These are phyloP conservation scores for Ceratocystis albifundus DNA, from an alignment of 2,329 filamentous ascomycete genomes.

Conservation along the genomic window DNA sequence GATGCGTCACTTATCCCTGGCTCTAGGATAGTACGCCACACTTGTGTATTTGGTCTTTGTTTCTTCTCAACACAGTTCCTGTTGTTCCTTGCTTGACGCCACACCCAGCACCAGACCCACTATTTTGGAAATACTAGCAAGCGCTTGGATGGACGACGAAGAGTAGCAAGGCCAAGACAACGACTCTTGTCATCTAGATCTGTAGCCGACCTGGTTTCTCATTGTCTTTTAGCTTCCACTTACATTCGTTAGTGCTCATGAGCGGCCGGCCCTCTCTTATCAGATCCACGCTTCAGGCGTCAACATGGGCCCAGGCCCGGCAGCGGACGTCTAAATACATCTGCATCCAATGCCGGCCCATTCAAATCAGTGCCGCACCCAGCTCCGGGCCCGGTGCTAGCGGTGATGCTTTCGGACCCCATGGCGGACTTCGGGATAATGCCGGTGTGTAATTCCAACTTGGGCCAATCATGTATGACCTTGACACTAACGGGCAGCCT, in stretches of 20 bases:
- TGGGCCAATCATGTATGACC: not conserved
- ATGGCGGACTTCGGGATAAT: slow-evolving; percentile 37
- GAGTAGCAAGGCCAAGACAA: not conserved
- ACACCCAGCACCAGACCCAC: slow-evolving; percentile 1
- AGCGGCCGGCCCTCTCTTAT: slow-evolving; percentile 9
- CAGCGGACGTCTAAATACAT: slow-evolving; percentile 31
- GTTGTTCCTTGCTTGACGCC: not conserved
- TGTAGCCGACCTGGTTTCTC: not conserved
- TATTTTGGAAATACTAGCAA: slow-evolving; percentile 13
- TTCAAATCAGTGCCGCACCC: slow-evolving; percentile 52
- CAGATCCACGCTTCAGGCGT: slow-evolving; percentile 11
- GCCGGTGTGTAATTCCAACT: slow-evolving; percentile 35
- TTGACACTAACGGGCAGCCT: not conserved
- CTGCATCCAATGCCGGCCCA: slow-evolving; percentile 46
- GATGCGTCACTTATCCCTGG: not conserved
- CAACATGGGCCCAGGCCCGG: slow-evolving; percentile 24
- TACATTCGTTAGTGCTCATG: slow-evolving; percentile 3
- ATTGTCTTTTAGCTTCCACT: not conserved
- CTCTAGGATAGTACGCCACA: slow-evolving; percentile 1
- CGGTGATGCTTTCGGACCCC: slow-evolving; percentile 49
- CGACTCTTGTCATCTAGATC: not conserved
- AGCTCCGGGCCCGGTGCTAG: slow-evolving; percentile 44
- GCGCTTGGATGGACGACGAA: not conserved
- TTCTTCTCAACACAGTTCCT: not conserved
- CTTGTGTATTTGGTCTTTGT: not conserved